A percentile compares a stretch with the other conserved stretches of the same genome.
phyloP scores from a whole-genome alignment of 2,329 filamentous ascomycete species.

The Akanthomyces uredinophilus region DNA sequence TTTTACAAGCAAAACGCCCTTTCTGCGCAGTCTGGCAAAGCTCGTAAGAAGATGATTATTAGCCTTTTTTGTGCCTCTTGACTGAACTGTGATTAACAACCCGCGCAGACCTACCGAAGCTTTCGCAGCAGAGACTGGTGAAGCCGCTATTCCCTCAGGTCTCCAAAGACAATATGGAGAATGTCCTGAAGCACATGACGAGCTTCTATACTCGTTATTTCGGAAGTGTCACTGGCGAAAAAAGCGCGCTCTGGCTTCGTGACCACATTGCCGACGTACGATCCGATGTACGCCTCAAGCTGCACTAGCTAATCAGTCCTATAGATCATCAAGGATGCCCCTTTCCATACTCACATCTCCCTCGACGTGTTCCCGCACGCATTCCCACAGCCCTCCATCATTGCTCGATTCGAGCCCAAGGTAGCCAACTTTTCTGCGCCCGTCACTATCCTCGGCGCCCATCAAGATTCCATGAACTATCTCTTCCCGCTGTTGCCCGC shows the following conservation, averaged over 20 bases:
- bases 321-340: conserved; percentile 28
- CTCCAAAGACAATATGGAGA: conserved; percentile 58
- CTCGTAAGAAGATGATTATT: conserved; percentile 24
- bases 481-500: conserved; percentile 64
- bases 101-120: conserved; percentile 28
- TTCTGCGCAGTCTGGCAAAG: conserved; percentile 24
- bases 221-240: conserved; percentile 28
- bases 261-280: conserved; percentile 29
- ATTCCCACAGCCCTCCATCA: conserved; percentile 67
- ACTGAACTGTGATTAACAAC: background rate
- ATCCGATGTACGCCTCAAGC: background rate
- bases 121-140: conserved; percentile 48
- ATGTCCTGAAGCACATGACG: conserved; percentile 58
- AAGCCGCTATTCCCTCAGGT: conserved; percentile 52
- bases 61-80: no score
- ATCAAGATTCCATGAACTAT: conserved; percentile 71
- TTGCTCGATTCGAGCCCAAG: conserved; percentile 56
- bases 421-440: conserved; percentile 29
- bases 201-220: conserved; percentile 58
- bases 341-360: conserved; percentile 33
- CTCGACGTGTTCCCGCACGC: conserved; percentile 55
- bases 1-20: conserved; percentile 31
- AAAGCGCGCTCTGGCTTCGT: conserved; percentile 31
- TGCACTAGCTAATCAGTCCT: background rate
- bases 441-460: conserved; percentile 57